These are phyloP conservation scores for Mycena belliarum DNA, from an alignment of 768 basidiomycete species.

Conservation along the genomic window DNA sequence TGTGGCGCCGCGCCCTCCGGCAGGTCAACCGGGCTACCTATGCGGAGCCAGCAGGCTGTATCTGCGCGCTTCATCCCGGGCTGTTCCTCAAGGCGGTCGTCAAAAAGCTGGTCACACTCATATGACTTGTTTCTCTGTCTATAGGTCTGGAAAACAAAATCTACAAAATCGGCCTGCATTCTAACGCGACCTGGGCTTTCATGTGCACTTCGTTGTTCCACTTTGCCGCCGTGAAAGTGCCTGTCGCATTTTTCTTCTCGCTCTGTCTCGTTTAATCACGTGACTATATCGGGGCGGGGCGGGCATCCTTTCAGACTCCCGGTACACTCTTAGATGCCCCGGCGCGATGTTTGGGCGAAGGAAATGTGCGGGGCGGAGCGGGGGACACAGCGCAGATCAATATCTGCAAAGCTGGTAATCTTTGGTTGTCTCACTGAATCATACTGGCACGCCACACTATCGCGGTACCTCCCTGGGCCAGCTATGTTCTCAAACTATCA, in stretches of 20 bases:
- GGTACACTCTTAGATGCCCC: background rate
- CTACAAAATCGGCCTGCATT: too few species aligned
- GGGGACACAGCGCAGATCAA: background rate
- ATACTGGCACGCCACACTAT: too few species aligned
- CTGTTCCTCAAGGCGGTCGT: constrained; percentile 6
- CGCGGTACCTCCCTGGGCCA: too few species aligned
- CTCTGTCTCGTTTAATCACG: too few species aligned
- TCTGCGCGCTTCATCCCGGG: constrained; percentile 1
- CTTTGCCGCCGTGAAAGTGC: too few species aligned
- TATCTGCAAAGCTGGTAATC: too few species aligned
- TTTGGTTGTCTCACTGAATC: too few species aligned
- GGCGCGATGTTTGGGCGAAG: background rate
- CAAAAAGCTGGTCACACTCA: constrained; percentile 12
- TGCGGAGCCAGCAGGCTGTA: background rate
- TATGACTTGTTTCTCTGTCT: background rate
- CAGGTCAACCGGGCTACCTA: background rate
- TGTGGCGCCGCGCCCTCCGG: background rate
- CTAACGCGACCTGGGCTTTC: background rate
- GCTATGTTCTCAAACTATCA: too few species aligned
- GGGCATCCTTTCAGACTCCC: background rate
- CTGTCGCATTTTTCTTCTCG: background rate
- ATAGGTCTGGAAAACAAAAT: background rate
- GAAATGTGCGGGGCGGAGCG: background rate
- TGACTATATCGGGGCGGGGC: background rate
- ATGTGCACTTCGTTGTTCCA: too few species aligned